A percentile compares a stretch with the other conserved stretches of the same genome.
Evolutionary conservation across 352 stramenopile genomes (phyloP).

Genomic region (Saprolegnia parasitica): DNA sequence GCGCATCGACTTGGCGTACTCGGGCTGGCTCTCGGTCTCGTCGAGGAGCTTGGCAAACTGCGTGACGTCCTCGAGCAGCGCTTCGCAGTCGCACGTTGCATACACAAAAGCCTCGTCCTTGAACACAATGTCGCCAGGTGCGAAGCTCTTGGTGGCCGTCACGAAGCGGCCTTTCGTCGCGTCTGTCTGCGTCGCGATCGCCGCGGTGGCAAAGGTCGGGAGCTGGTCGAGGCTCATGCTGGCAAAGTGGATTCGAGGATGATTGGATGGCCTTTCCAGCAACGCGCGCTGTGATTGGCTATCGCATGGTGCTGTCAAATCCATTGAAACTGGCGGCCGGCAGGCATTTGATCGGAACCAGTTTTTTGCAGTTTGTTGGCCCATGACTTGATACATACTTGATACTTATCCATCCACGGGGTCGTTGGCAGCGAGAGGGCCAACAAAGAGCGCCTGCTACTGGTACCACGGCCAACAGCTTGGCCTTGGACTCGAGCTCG

Average conservation of each 20-base stretch:
- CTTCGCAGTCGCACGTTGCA: constrained; percentile 53
- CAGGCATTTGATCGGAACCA: too few relatives aligned
- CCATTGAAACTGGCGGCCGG: too few relatives aligned
- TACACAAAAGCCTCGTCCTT: constrained; percentile 68
- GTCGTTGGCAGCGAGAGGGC: too few relatives aligned
- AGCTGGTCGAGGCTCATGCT: not conserved
- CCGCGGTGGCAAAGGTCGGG: not conserved
- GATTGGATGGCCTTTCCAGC: too few relatives aligned
- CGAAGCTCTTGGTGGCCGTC: constrained; percentile 31
- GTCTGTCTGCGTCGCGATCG: not conserved
- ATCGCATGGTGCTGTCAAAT: too few relatives aligned
- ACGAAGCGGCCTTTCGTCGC: constrained; percentile 11
- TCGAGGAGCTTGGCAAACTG: constrained; percentile 29
- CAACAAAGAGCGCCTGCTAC: too few relatives aligned
- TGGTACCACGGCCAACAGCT: too few relatives aligned
- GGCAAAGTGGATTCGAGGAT: not conserved
- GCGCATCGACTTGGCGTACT: constrained; percentile 42
- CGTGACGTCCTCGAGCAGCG: constrained; percentile 44
- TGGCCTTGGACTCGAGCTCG: too few relatives aligned
- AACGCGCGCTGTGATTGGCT: too few relatives aligned
- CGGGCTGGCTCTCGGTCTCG: constrained; percentile 41
- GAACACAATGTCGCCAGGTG: constrained; percentile 66
- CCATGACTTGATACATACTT: too few relatives aligned
- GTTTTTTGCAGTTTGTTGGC: too few relatives aligned
- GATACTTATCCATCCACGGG: too few relatives aligned